Evolutionary conservation across 257 asterid genomes (phyloP).

Genomic region (Nicotiana undulata): DNA sequence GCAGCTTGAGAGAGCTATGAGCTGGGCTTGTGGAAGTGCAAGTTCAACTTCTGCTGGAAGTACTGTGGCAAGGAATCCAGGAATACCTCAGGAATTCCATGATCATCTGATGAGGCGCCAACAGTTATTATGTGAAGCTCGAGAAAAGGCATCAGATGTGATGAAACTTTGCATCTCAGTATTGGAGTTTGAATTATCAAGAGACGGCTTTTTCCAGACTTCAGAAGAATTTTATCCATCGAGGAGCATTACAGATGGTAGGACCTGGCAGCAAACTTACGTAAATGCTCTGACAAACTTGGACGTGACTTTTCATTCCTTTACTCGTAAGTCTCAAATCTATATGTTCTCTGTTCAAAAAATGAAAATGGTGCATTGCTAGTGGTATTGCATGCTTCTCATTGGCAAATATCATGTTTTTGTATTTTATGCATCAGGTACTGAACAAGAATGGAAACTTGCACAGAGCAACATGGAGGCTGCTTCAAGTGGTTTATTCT

Average conservation of each 20-base stretch:
- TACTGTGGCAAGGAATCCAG: conserved; percentile 54
- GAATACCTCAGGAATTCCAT: conserved; percentile 85
- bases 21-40: conserved; percentile 99
- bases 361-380: background rate
- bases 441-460: conserved; percentile 93
- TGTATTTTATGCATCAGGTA: conserved; percentile 49
- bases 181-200: conserved; percentile 89
- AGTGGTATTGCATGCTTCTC: conserved; percentile 10
- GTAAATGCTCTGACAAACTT: conserved; percentile 56
- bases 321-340: conserved; percentile 53
- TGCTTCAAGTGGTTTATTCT: conserved; percentile 70
- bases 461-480: conserved; percentile 90
- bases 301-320: conserved; percentile 79
- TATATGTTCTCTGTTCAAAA: background rate
- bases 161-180: conserved; percentile 76
- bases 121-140: conserved; percentile 61
- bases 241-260: conserved; percentile 59
- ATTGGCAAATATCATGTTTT: conserved; percentile 13
- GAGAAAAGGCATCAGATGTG: conserved; percentile 72
- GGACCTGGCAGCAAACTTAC: conserved; percentile 84
- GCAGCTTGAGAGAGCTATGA: conserved; percentile 99
- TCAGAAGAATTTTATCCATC: conserved; percentile 41
- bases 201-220: conserved; percentile 67
- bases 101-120: conserved; percentile 69
- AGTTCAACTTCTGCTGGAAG: conserved; percentile 53